phyloP scores from a whole-genome alignment of 306 rosid species.

The Quillaja saponaria region DNA sequence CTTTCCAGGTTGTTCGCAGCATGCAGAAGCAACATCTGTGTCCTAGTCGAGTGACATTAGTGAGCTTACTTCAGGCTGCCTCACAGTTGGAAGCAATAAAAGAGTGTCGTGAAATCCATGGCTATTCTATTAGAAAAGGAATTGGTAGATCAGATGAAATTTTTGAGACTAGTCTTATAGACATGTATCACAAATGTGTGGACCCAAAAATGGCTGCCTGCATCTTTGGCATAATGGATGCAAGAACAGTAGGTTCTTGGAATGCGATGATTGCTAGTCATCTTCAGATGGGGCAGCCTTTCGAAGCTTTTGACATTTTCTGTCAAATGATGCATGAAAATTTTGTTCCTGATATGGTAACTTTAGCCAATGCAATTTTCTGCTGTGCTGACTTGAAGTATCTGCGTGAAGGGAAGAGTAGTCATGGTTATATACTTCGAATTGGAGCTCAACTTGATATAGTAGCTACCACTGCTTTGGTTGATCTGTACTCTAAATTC shows the following conservation, averaged over 20 bases:
- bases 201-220: conserved; percentile 32
- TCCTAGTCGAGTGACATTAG: conserved; percentile 53
- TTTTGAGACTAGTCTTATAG: conserved; percentile 51
- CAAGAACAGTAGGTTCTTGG: conserved; percentile 42
- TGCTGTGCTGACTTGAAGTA: conserved; percentile 40
- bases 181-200: conserved; percentile 54
- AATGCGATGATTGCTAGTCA: conserved; percentile 40
- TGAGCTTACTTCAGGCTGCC: conserved; percentile 46
- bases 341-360: conserved; percentile 49
- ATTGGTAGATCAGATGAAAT: conserved; percentile 49
- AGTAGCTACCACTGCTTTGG: conserved; percentile 48
- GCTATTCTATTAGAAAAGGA: conserved; percentile 47
- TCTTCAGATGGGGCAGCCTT: conserved; percentile 39
- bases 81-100: conserved; percentile 25
- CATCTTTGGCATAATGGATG: conserved; percentile 42
- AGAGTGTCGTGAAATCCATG: conserved; percentile 48
- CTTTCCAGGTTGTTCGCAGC: conserved; percentile 31
- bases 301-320: conserved; percentile 39
- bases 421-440: conserved; percentile 47
- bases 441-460: conserved; percentile 38
- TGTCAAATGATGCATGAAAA: conserved; percentile 35
- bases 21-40: conserved; percentile 41
- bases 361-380: conserved; percentile 48
- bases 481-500: conserved; percentile 46
- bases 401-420: conserved; percentile 46